These are phyloP conservation scores for Mikania micrantha DNA, from an alignment of 129 eudicot genomes.

Conservation along the genomic window DNA sequence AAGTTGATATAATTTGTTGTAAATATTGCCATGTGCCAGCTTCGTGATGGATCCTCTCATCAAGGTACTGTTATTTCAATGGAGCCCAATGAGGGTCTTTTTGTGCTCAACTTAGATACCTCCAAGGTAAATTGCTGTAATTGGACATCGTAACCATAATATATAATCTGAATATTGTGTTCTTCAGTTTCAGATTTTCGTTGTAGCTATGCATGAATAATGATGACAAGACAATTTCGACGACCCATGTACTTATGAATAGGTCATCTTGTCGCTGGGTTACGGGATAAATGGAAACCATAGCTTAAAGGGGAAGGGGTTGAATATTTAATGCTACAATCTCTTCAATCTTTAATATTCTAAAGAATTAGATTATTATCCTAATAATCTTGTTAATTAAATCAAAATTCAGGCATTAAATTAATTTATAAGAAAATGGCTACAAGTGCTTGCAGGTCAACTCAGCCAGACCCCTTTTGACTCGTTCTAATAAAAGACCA, in stretches of 20 bases:
- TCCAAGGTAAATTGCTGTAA: constrained; percentile 47
- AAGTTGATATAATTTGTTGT: constrained; percentile 4
- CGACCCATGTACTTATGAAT: not conserved
- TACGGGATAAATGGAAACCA: not conserved
- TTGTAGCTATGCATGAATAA: not conserved
- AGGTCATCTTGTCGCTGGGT: not conserved
- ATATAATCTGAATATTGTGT: not conserved
- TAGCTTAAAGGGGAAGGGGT: not conserved
- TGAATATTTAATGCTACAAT: not conserved
- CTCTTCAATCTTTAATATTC: not conserved
- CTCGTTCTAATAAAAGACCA: not conserved
- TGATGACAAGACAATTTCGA: not conserved
- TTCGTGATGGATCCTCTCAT: constrained; percentile 95
- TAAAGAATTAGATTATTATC: not conserved
- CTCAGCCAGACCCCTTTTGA: not conserved
- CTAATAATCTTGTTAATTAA: not conserved
- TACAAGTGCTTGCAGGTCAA: not conserved
- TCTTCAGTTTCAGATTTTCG: not conserved
- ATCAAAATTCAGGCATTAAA: not conserved
- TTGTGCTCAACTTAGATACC: constrained; percentile 73
- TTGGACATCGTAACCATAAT: not conserved
- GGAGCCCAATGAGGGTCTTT: constrained; percentile 92
- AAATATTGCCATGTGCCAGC: constrained; percentile 39
- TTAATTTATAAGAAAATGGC: not conserved
- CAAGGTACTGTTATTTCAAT: constrained; percentile 93